Base-by-base conservation (phyloP, 2,329 filamentous ascomycete species). In the Bertia moriformis region DNA sequence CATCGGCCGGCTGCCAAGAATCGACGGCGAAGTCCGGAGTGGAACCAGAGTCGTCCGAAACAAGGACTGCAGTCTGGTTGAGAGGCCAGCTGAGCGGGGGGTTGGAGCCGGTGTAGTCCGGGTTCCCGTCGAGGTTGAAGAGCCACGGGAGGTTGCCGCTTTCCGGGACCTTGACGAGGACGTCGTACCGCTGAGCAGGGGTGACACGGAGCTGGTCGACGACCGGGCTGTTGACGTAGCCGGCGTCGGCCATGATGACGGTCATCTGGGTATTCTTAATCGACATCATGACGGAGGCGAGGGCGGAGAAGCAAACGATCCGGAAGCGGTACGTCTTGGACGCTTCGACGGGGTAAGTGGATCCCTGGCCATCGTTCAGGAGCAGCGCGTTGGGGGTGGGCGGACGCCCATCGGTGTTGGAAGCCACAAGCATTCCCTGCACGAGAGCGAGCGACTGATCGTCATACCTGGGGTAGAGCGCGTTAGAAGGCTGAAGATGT, bases 1-100 rank as follows among this genome's bases (percentile, higher is more conserved):
- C 80, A 48, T 86, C 76, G 41, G 71, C 69, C 1, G 78, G 75
- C 30, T 69, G 42, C 47, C 56, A 65, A 14, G 45, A 42, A 14
- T 51, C 37, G 14, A 65, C 55, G 3, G 53, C 48, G 3, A 60
- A 51, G 4, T 44, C 41, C 15, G 45, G 43, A 27, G 46, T 50
- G 14, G 54, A 43, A 19, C 51, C 48, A 14, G 44, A 45, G 0
- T 48, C 39, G 40, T 63, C 51, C 44, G 58, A 60, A 14, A 66
- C 52, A 4, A 69, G 52, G 41, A 62, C 54, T 3, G 63, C 65
- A 0, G 65, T 68, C 42, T 53, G 51, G 48, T 68, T 69, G 43
- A 53, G 46, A 1, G 47, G 46, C 53, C 56, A 65, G 2, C 24
- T 30, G 10, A 51, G 37, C 10, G 36, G 32, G 4, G 19, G 50